Percentiles rank a stretch among this genome's conserved stretches.
Conservation (phyloP, 306 rosid genomes). For the Luffa aegyptiaca region DNA sequence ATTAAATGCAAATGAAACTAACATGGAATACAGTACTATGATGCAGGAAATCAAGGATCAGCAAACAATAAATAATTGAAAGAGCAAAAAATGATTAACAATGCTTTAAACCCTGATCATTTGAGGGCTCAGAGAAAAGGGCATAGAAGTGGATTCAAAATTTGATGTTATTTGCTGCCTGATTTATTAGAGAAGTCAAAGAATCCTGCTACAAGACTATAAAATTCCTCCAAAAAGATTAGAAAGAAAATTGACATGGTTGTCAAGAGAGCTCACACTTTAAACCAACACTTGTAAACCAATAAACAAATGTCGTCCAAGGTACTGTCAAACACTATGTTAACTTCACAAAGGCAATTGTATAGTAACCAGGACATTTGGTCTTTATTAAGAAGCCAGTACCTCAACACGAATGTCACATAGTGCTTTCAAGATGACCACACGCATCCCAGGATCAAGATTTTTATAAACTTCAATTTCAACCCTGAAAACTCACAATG, state of each 20-base stretch:
- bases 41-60: background rate
- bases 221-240: background rate
- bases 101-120: background rate
- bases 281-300: background rate
- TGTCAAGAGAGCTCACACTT: background rate
- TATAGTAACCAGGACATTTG: background rate
- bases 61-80: background rate
- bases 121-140: background rate
- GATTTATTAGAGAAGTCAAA: background rate
- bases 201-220: background rate
- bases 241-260: background rate
- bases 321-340: background rate
- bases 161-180: background rate
- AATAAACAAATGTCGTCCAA: background rate
- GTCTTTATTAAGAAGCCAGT: constrained; percentile 9
- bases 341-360: background rate
- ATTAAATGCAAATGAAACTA: background rate
- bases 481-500: constrained; percentile 40
- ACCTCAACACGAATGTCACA: constrained; percentile 99
- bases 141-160: background rate
- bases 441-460: constrained; percentile 89
- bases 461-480: constrained; percentile 76
- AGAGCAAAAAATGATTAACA: background rate
- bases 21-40: background rate
- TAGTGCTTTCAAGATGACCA: constrained; percentile 89